Percentiles rank a stretch among this genome's conserved stretches.
phyloP scores from a whole-genome alignment of 2,329 filamentous ascomycete species.

The Ophiosphaerella narmari region DNA sequence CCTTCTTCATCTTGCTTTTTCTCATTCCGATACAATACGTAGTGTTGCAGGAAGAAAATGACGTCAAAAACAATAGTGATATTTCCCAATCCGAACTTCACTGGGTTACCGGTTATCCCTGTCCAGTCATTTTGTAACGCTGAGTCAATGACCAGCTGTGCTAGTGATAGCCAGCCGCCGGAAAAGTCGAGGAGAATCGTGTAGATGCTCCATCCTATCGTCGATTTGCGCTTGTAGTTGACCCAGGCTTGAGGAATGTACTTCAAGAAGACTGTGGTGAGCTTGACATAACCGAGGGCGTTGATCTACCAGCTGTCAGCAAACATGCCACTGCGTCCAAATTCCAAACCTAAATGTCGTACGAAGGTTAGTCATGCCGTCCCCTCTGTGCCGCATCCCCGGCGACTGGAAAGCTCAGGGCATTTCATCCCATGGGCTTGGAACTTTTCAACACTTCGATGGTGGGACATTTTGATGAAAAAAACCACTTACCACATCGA shows the following conservation, averaged over 20 bases:
- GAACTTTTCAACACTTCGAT: too few relatives aligned
- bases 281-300: constrained; percentile 83
- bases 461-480: too few relatives aligned
- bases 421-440: too few relatives aligned
- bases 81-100: constrained; percentile 86
- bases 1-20: constrained; percentile 35
- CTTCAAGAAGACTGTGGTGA: constrained; percentile 86
- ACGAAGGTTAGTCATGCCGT: too few relatives aligned
- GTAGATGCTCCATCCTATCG: constrained; percentile 82
- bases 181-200: constrained; percentile 83
- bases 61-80: constrained; percentile 84
- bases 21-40: constrained; percentile 67
- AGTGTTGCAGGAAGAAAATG: constrained; percentile 88
- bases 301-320: constrained; percentile 52
- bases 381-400: too few relatives aligned
- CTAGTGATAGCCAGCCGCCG: constrained; percentile 80
- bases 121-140: constrained; percentile 85
- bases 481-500: constrained; percentile 60
- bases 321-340: not conserved
- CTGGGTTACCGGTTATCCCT: constrained; percentile 86
- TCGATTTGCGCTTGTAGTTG: constrained; percentile 85
- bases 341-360: too few relatives aligned
- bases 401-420: too few relatives aligned
- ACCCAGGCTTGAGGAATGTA: constrained; percentile 74
- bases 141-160: constrained; percentile 83